A percentile compares a stretch with the other conserved stretches of the same genome.
Evolutionary conservation across 1,284 basidiomycete genomes (phyloP).

Genomic region (Hypsizygus ulmarius): DNA sequence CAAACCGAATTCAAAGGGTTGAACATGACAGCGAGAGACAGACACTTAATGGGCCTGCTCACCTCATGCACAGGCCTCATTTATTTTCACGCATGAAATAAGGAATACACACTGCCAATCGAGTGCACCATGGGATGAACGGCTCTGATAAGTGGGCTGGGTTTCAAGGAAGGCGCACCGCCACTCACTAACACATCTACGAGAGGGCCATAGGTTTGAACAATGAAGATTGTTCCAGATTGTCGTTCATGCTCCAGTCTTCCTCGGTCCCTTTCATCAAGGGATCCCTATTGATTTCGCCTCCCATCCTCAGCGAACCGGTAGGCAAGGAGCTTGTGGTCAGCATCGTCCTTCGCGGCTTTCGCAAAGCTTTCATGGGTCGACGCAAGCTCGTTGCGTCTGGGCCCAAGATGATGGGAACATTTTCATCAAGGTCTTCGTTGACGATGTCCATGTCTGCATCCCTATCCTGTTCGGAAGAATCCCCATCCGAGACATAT

Average conservation of each 20-base stretch:
- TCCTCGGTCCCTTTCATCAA: conserved; percentile 22
- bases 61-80: too few species aligned
- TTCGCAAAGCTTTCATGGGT: conserved; percentile 40
- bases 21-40: too few species aligned
- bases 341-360: conserved; percentile 29
- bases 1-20: too few species aligned
- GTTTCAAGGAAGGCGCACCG: too few species aligned
- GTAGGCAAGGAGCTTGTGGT: conserved; percentile 37
- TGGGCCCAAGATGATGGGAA: conserved; percentile 8
- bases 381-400: conserved; percentile 19
- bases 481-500: conserved; percentile 20
- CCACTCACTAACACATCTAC: not conserved
- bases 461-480: conserved; percentile 16
- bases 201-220: conserved; percentile 11
- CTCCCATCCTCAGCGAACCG: conserved; percentile 25
- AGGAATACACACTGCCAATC: too few species aligned
- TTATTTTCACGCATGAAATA: too few species aligned
- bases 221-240: conserved; percentile 1
- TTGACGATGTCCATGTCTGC: conserved; percentile 15
- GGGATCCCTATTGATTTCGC: conserved; percentile 1
- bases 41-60: too few species aligned
- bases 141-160: too few species aligned
- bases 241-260: conserved; percentile 26
- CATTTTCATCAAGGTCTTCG: conserved; percentile 11
- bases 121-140: too few species aligned